phyloP scores from a whole-genome alignment of 108 stramenopile species.

The Nitzschia sp. region DNA sequence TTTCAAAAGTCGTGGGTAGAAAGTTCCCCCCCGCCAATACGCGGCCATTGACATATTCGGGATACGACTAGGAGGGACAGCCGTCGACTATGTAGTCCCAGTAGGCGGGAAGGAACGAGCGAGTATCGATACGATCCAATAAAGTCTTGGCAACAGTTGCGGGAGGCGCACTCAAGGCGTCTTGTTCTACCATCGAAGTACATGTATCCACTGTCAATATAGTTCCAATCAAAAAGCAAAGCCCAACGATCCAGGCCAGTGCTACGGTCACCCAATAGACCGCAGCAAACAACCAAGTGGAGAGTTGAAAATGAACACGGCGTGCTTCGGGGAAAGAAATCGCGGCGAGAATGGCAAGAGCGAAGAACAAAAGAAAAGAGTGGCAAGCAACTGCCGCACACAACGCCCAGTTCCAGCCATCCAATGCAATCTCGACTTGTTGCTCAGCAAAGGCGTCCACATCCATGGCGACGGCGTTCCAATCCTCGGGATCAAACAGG shows the following conservation, averaged over 20 bases:
- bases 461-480: constrained; percentile 1
- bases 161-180: too few species aligned
- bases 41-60: not conserved
- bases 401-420: constrained; percentile 11
- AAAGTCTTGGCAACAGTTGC: constrained; percentile 2
- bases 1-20: not conserved
- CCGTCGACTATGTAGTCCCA: constrained; percentile 19
- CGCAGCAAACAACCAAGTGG: not conserved
- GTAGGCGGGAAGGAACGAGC: not conserved
- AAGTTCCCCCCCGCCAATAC: not conserved
- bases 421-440: not conserved
- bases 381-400: constrained; percentile 13
- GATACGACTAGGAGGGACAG: constrained; percentile 4
- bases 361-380: not conserved
- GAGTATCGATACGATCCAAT: not conserved
- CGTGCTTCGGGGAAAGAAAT: constrained; percentile 7
- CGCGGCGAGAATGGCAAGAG: constrained; percentile 3
- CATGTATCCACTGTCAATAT: constrained; percentile 6
- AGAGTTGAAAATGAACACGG: not conserved
- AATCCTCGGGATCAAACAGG: constrained; percentile 4
- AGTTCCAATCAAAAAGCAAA: not conserved
- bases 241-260: constrained; percentile 5
- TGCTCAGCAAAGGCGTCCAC: not conserved
- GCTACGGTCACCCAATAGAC: constrained; percentile 5
- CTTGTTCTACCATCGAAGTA: too few species aligned